A percentile compares a stretch with the other conserved stretches of the same genome.
These are phyloP conservation scores for Drechslera avenae DNA, from an alignment of 2,329 filamentous ascomycete species.

Conservation along the genomic window DNA sequence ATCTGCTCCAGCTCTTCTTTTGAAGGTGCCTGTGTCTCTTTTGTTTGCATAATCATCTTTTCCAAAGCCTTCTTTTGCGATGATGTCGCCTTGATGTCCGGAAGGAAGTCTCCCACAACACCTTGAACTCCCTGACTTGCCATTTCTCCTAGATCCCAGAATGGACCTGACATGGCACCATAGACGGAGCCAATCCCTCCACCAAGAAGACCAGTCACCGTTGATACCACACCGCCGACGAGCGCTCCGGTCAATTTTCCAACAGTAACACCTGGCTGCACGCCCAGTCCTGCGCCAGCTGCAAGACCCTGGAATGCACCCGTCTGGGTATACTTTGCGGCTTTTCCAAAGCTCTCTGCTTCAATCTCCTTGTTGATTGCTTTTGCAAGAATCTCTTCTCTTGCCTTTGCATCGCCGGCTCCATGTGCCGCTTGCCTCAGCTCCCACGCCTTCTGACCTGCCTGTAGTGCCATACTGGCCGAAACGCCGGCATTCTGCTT, in stretches of 20 bases:
- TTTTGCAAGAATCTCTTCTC: slow-evolving; percentile 48
- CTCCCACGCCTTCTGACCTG: slow-evolving; percentile 47
- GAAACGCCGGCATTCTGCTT: slow-evolving; percentile 48
- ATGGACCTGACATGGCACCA: slow-evolving; percentile 44
- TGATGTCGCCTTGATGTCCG: slow-evolving; percentile 42
- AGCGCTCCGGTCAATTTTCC: slow-evolving; percentile 45
- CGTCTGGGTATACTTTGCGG: slow-evolving; percentile 48
- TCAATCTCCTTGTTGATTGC: slow-evolving; percentile 51
- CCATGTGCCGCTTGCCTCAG: slow-evolving; percentile 48
- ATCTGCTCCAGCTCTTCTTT: slow-evolving; percentile 44
- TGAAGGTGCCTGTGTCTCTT: slow-evolving; percentile 40
- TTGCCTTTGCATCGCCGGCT: slow-evolving; percentile 46
- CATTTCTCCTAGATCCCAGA: slow-evolving; percentile 46
- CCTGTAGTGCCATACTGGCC: slow-evolving; percentile 46
- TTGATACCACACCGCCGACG: slow-evolving; percentile 42
- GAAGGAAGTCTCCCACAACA: slow-evolving; percentile 42
- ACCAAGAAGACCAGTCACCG: slow-evolving; percentile 43
- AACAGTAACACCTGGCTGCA: slow-evolving; percentile 42
- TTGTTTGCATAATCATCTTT: slow-evolving; percentile 47
- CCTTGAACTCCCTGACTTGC: slow-evolving; percentile 42
- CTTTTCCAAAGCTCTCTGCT: slow-evolving; percentile 50
- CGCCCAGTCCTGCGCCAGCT: slow-evolving; percentile 47
- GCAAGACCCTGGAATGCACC: slow-evolving; percentile 49
- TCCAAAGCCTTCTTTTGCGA: slow-evolving; percentile 45
- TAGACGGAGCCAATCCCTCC: slow-evolving; percentile 45